A percentile compares a stretch with the other conserved stretches of the same genome.
Conservation (phyloP, 352 stramenopile species). For the Phytopythium litorale region DNA sequence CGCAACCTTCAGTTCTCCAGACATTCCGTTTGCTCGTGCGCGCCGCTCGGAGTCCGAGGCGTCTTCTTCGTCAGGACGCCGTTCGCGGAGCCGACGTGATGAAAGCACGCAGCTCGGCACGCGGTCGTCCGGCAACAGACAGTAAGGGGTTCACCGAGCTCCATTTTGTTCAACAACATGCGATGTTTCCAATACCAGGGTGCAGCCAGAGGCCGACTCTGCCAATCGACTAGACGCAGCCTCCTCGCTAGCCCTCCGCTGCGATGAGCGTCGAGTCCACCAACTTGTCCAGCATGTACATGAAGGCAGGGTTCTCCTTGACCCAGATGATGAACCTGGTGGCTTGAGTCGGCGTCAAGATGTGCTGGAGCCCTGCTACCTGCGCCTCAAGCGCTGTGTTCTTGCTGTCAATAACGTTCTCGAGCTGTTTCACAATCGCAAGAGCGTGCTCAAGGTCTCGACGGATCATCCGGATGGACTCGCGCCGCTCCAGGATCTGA, state of each 20-base stretch:
- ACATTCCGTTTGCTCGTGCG: conserved; percentile 15
- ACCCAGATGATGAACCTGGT: conserved; percentile 88
- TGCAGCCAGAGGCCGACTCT: neutral
- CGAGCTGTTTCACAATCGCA: conserved; percentile 61
- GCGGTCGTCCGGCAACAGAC: neutral
- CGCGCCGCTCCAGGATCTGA: conserved; percentile 56
- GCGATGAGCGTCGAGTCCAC: conserved; percentile 55
- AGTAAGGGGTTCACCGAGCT: neutral
- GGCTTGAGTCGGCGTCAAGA: conserved; percentile 70
- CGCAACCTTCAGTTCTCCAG: conserved; percentile 37
- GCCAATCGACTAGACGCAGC: neutral
- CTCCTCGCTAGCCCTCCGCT: neutral
- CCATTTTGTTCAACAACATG: neutral
- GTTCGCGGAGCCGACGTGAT: neutral
- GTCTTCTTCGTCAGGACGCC: conserved; percentile 25
- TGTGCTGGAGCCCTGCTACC: conserved; percentile 63
- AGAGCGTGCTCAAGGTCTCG: conserved; percentile 72
- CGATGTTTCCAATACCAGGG: neutral
- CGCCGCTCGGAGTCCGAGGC: conserved; percentile 26
- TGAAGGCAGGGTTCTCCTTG: conserved; percentile 82
- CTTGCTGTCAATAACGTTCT: conserved; percentile 71
- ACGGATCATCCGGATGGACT: conserved; percentile 55
- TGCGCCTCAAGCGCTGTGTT: conserved; percentile 73
- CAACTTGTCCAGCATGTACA: conserved; percentile 85
- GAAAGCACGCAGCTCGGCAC: neutral